Conservation (phyloP, 192 early-diverging fungal species). For the Dissophora ornata region DNA sequence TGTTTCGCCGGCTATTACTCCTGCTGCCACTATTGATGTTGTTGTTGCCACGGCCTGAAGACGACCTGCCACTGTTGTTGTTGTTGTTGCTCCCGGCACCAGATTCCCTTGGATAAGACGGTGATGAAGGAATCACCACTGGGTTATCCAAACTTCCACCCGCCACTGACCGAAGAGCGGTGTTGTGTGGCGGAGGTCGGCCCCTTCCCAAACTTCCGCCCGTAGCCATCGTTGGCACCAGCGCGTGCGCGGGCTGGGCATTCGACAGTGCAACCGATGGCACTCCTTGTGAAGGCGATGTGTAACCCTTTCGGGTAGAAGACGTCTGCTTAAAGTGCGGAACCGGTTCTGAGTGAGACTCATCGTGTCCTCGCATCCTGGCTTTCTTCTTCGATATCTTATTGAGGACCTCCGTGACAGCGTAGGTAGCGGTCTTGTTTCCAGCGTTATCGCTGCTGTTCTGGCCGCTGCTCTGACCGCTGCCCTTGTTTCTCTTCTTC, state of each 20-base stretch:
- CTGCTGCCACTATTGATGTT: background rate
- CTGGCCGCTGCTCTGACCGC: background rate
- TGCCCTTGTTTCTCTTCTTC: background rate
- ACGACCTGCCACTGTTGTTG: no score
- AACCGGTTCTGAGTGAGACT: no score
- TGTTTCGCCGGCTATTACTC: background rate
- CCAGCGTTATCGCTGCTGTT: background rate
- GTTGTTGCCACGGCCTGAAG: no score
- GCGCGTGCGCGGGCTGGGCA: no score
- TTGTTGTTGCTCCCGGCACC: background rate
- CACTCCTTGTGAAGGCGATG: no score
- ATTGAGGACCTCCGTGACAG: no score
- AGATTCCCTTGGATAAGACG: background rate
- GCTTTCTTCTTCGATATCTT: no score
- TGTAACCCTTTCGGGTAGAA: no score
- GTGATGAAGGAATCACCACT: background rate
- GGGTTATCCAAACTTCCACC: background rate
- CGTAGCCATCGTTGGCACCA: conserved; percentile 6
- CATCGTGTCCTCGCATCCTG: no score
- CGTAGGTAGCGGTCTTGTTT: background rate
- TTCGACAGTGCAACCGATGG: no score
- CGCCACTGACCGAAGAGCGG: background rate
- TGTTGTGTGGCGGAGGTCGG: background rate
- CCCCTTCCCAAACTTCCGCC: background rate
- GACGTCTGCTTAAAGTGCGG: no score